phyloP scores from a whole-genome alignment of 257 asterid genomes.

The Osmanthus fragrans region DNA sequence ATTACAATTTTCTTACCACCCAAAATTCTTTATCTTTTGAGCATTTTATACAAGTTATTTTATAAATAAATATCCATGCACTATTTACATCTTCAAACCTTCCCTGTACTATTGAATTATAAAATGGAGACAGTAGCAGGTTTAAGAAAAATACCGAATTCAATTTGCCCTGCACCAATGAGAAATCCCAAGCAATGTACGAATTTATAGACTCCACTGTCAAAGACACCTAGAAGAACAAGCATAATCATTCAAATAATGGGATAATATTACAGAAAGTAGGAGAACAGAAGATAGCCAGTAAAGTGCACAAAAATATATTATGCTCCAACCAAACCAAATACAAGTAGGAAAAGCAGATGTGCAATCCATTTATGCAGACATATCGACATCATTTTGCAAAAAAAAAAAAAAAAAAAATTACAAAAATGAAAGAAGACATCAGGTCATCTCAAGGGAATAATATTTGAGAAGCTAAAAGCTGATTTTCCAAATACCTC shows the following conservation, averaged over 20 bases:
- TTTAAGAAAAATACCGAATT: conserved; percentile 61
- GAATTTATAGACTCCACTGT: conserved; percentile 80
- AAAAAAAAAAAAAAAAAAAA: background rate
- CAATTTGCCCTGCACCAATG: conserved; percentile 90
- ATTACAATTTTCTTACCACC: background rate
- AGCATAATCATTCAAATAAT: conserved; percentile 14
- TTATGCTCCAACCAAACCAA: background rate
- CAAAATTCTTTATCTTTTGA: background rate
- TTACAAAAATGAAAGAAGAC: background rate
- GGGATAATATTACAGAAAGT: background rate
- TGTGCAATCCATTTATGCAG: background rate
- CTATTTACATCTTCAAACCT: conserved; percentile 8
- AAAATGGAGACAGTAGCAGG: conserved; percentile 19
- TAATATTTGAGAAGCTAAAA: background rate
- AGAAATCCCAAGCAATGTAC: conserved; percentile 96
- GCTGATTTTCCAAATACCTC: background rate
- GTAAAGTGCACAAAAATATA: background rate
- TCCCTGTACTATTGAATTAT: conserved; percentile 12
- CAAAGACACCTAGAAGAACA: conserved; percentile 61
- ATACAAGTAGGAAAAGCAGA: background rate
- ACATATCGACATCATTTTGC: background rate
- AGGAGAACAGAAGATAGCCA: background rate
- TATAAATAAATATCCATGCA: background rate
- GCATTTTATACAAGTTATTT: background rate
- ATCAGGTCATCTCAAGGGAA: background rate